Evolutionary conservation across 1,139 yeast genomes (phyloP), one percentile per base, ranked within the genome.

Genomic region (Eremothecium cymbalariae): DNA sequence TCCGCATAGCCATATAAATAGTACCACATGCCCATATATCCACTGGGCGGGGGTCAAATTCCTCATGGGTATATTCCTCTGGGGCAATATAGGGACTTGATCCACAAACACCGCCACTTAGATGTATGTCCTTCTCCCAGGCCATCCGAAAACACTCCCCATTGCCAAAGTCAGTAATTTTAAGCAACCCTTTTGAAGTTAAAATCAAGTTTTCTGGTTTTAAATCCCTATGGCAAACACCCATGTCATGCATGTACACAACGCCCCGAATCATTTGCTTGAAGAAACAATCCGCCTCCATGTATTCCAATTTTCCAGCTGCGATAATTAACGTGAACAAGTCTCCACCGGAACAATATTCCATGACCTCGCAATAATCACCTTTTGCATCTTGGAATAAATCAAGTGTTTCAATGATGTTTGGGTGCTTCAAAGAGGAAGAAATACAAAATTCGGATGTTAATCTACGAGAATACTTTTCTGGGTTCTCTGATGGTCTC

Each of bases 11-110:
- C 96, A 90, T 86, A 59, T 88, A 90, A 30, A 90, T 84, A 14
- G 90, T 93, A 33, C 97, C 98, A 59, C 94, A 80, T 0, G 97
- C 82, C 98, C 98, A 90, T 31, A 90, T 76, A 59, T 90, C 97
- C 8, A 86, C 93, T 12, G 90, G 74, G 31, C 97, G 65, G 2
- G 97, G 93, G 56, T 90, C 97, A 57, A 84, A 90, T 47, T 79
- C 79, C 27, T 68, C 65, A 31, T 70, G 73, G 2, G 72, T 70
- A 55, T 78, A 90, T 57, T 86, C 96, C 60, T 90, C 98, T 0
- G 98, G 97, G 0, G 97, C 95, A 53, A 90, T 90, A 56, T 90
- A 90, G 1, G 97, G 96, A 6, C 85, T 77, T 0, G 95, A 75
- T 3, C 90, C 93, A 57, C 94, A 82, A 9, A 86, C 70, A 8